Evolutionary conservation across 495 filamentous ascomycete species (phyloP).

Genomic region (Hyaloscypha finlandica): DNA sequence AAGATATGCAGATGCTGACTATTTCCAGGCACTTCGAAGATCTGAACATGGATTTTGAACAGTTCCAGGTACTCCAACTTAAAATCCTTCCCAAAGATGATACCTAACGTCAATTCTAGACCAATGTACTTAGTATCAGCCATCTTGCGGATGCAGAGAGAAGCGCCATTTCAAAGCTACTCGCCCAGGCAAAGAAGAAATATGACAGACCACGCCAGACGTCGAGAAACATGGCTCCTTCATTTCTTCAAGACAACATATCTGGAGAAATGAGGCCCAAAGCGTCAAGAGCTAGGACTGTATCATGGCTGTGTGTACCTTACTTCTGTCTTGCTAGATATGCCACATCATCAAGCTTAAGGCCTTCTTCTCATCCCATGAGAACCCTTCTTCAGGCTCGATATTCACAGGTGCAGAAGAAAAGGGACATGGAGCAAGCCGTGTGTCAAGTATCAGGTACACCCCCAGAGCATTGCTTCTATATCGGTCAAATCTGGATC

Average conservation of each 20-base stretch:
- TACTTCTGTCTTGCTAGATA: constrained; percentile 44
- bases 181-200: constrained; percentile 28
- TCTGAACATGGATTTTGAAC: constrained; percentile 34
- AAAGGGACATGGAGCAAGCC: constrained; percentile 44
- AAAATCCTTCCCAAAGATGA: constrained; percentile 9
- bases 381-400: constrained; percentile 41
- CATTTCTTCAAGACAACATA: constrained; percentile 31
- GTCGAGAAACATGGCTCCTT: constrained; percentile 35
- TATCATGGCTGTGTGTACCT: constrained; percentile 41
- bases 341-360: constrained; percentile 29
- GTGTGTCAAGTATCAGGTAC: constrained; percentile 36
- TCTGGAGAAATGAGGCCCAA: constrained; percentile 26
- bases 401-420: constrained; percentile 32
- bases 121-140: constrained; percentile 26
- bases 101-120: constrained; percentile 17
- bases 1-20: not conserved
- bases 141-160: constrained; percentile 31
- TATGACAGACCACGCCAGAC: constrained; percentile 36
- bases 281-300: constrained; percentile 25
- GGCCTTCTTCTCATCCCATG: constrained; percentile 36
- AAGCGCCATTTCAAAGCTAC: constrained; percentile 30
- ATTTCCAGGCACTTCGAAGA: constrained; percentile 35
- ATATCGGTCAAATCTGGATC: constrained; percentile 44
- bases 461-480: constrained; percentile 37
- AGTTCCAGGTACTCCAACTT: constrained; percentile 18